These are phyloP conservation scores for Nidula niveotomentosa DNA, from an alignment of 1,284 basidiomycete species.

Conservation along the genomic window DNA sequence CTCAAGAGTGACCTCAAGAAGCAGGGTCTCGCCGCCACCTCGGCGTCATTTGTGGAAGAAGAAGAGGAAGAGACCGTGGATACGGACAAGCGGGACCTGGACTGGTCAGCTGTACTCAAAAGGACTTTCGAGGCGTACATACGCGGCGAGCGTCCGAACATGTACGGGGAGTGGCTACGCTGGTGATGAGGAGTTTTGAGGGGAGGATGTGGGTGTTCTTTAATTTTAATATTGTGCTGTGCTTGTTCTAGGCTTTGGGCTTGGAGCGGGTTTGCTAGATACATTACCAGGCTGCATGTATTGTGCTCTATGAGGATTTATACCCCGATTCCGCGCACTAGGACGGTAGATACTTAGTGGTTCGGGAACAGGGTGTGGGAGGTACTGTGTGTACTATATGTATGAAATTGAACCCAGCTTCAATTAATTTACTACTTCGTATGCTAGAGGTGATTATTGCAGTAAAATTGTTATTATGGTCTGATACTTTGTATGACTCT, in stretches of 20 bases:
- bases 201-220: background rate
- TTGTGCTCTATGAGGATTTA: too few relatives aligned
- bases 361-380: too few relatives aligned
- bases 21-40: background rate
- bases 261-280: too few relatives aligned
- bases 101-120: constrained; percentile 75
- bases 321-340: too few relatives aligned
- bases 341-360: too few relatives aligned
- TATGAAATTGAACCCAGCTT: too few relatives aligned
- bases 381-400: too few relatives aligned
- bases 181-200: constrained; percentile 25
- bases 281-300: too few relatives aligned
- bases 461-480: too few relatives aligned
- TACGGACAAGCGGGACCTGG: constrained; percentile 57
- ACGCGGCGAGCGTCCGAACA: constrained; percentile 72
- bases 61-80: constrained; percentile 27
- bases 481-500: too few relatives aligned
- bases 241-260: background rate
- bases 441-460: too few relatives aligned
- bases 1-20: constrained; percentile 12
- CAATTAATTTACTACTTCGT: too few relatives aligned
- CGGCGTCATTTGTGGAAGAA: constrained; percentile 9
- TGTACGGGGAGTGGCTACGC: constrained; percentile 71
- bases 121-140: constrained; percentile 77
- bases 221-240: background rate